Conservation (phyloP, 495 filamentous ascomycete species). For the Aspergillus avenaceus region DNA sequence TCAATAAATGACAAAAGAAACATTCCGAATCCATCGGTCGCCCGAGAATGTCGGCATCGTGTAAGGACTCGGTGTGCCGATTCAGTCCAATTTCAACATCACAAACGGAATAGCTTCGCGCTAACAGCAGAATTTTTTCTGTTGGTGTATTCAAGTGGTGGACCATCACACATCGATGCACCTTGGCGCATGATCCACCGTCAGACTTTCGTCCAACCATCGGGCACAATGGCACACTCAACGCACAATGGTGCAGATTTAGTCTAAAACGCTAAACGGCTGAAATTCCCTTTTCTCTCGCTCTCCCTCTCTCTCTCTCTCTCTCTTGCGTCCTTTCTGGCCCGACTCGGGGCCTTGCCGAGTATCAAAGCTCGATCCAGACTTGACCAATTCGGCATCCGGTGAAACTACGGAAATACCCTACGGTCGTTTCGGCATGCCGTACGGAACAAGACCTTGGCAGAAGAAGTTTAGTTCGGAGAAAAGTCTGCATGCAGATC, state of each 20-base stretch:
- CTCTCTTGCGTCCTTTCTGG: not conserved
- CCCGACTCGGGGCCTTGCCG: conserved; percentile 5
- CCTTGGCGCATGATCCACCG: conserved; percentile 1
- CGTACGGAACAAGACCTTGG: not conserved
- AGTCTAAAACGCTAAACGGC: not conserved
- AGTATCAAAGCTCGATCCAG: not conserved
- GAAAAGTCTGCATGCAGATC: conserved; percentile 1
- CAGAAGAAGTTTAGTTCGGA: not conserved
- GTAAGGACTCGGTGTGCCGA: conserved; percentile 18
- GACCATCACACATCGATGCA: not conserved
- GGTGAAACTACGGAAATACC: conserved; percentile 6
- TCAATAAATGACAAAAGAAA: not conserved
- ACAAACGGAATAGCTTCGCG: not conserved
- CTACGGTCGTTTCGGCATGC: not conserved
- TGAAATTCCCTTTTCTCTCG: not conserved
- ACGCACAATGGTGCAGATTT: not conserved
- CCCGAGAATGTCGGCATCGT: conserved; percentile 11
- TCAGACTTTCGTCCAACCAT: conserved; percentile 5
- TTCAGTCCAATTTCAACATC: conserved; percentile 5
- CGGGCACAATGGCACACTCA: not conserved
- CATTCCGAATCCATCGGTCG: conserved; percentile 10
- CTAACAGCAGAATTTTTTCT: conserved; percentile 2
- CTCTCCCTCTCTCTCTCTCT: too few species aligned
- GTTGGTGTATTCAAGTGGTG: not conserved
- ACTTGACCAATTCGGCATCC: conserved; percentile 6